Percentiles rank a stretch among this genome's conserved stretches.
phyloP scores from a whole-genome alignment of 2,329 filamentous ascomycete species.

The Epichloe gansuensis region DNA sequence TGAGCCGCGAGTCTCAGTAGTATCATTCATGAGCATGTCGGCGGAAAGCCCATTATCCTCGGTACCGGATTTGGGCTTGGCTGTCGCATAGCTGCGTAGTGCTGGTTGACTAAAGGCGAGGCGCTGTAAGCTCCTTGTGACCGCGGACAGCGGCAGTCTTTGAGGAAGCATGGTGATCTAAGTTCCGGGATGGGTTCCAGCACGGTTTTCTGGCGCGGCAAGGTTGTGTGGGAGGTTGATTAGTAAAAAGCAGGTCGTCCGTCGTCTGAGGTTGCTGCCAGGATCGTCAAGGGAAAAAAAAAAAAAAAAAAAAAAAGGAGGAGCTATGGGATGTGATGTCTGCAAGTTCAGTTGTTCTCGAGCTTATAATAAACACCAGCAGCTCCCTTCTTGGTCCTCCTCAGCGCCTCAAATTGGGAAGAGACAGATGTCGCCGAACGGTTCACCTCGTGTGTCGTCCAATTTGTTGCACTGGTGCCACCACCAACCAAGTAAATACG shows the following conservation, averaged over 20 bases:
- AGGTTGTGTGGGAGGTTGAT: not conserved
- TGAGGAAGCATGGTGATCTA: conserved; percentile 18
- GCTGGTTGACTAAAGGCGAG: conserved; percentile 16
- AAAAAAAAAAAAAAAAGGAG: not conserved
- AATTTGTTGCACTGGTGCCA: not conserved
- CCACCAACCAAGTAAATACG: not conserved
- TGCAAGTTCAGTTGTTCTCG: not conserved
- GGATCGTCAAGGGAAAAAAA: not conserved
- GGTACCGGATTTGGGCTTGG: conserved; percentile 11
- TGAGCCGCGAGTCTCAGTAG: conserved; percentile 13
- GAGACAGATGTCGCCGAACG: not conserved
- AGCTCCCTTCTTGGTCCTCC: not conserved
- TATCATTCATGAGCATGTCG: conserved; percentile 10
- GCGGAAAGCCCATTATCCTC: conserved; percentile 7
- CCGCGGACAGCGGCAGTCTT: conserved; percentile 17
- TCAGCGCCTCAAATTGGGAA: conserved; percentile 1
- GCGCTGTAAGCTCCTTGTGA: conserved; percentile 17
- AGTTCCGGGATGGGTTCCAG: not conserved
- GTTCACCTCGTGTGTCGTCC: not conserved
- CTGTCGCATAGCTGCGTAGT: conserved; percentile 21
- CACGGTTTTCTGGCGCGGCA: not conserved
- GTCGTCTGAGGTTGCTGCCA: not conserved
- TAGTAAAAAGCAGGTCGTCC: not conserved
- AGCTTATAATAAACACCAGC: not conserved
- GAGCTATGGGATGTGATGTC: not conserved